Conservation (phyloP, 2,329 filamentous ascomycete genomes). For the Colletotrichum sp. region DNA sequence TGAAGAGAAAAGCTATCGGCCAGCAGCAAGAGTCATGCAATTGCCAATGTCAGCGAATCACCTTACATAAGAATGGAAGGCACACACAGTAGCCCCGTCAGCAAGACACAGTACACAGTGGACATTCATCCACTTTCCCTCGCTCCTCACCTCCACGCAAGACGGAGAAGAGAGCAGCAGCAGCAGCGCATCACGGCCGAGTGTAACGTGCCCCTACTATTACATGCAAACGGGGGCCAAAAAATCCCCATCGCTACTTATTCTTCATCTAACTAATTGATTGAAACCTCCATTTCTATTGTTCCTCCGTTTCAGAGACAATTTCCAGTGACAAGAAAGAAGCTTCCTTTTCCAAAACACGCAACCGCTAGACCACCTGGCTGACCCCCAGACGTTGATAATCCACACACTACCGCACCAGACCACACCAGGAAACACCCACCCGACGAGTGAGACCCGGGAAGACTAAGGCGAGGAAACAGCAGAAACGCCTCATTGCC, state of each 20-base stretch:
- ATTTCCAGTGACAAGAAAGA: not conserved
- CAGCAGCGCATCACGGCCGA: not conserved
- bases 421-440: not conserved
- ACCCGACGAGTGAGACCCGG: not conserved
- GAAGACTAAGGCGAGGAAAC: not conserved
- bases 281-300: not conserved
- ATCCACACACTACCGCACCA: not conserved
- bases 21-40: not conserved
- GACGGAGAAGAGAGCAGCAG: not conserved
- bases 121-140: not conserved
- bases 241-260: not conserved
- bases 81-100: not conserved
- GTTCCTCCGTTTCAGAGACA: not conserved
- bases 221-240: not conserved
- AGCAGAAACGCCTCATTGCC: not conserved
- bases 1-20: not conserved
- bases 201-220: not conserved
- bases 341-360: not conserved
- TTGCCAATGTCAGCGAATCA: not conserved
- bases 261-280: not conserved
- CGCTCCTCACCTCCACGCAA: not conserved
- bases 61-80: not conserved
- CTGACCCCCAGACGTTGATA: not conserved
- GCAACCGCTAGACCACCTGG: not conserved
- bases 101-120: not conserved